Base-by-base conservation (phyloP, 2,329 filamentous ascomycete species). In the Penicillium sp. region DNA sequence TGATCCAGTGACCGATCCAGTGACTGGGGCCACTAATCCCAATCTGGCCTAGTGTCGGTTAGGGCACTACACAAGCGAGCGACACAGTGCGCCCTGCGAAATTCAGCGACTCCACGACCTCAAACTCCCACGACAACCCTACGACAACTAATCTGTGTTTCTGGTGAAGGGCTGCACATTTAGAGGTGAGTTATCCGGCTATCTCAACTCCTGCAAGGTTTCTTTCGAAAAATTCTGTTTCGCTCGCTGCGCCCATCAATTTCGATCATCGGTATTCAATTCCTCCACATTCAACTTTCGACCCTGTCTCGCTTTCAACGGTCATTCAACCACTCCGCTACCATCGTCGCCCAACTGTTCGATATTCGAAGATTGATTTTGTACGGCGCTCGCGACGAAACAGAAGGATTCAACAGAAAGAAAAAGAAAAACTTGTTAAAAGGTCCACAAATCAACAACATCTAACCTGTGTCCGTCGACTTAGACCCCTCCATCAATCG, bases 401-500 rank as follows among this genome's bases (percentile, higher is more conserved):
- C 61, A 62, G 65, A 67, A 67, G 60, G 51, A 54, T 57, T 59
- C 54, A 58, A 56, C 35, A 29, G 17, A 17, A 10, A 19, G 42
- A 54, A 25, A 53, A 54, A 54, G 10, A 49, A 25, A 48, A 35
- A 37, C 21, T 8, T 37, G 15, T 56, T 53, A 43, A 58, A 58
- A 56, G 50, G 50, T 23, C 48, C 38, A 57, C 46, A 61, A 61
- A 59, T 50, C 53, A 48, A 61, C 50, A 50, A 49, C 55, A 41
- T 56, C 58, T 55, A 60, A 56, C 50, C 37, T 50, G 37, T 57
- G 33, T 54, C 56, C 49, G 56, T 56, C 50, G 50, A 51, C 54
- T 61, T 70, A 78, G 76, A 77, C 74, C 75, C 72, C 69, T 73
- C 68, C 80, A 88, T 84, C 84, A 84, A 84, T 83, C 83, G 88